A percentile compares a stretch with the other conserved stretches of the same genome.
Conservation (phyloP, 2,329 filamentous ascomycete genomes). For the Neocatenulostroma microsporum region DNA sequence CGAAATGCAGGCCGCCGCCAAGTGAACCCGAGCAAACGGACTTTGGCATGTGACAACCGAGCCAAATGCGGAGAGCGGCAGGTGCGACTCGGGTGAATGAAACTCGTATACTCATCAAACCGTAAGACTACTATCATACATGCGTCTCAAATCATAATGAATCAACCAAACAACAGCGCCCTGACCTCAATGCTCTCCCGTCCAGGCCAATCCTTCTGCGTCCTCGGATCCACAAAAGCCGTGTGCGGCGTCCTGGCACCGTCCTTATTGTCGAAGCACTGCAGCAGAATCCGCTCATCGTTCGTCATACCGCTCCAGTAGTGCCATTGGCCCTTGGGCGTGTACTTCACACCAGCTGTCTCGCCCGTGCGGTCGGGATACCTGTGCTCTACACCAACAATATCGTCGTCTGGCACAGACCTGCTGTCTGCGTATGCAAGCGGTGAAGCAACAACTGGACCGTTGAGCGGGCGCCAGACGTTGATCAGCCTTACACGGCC, state of each 20-base stretch:
- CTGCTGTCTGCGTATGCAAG: conserved; percentile 51
- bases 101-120: too few species aligned
- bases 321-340: conserved; percentile 61
- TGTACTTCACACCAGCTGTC: conserved; percentile 61
- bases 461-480: conserved; percentile 65
- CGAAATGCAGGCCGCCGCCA: too few species aligned
- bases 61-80: too few species aligned
- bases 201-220: conserved; percentile 53
- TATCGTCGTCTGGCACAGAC: conserved; percentile 52
- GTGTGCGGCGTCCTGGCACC: conserved; percentile 54
- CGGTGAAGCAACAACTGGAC: conserved; percentile 49
- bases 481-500: conserved; percentile 78
- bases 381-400: conserved; percentile 65
- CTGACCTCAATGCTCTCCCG: conserved; percentile 88
- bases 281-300: conserved; percentile 46
- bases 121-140: too few species aligned
- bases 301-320: conserved; percentile 73
- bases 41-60: too few species aligned
- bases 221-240: conserved; percentile 71
- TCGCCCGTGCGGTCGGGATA: conserved; percentile 65
- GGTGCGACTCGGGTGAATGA: too few species aligned
- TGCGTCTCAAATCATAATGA: too few species aligned
- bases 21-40: too few species aligned
- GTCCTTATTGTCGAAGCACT: conserved; percentile 40
- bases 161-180: conserved; percentile 63